A percentile compares a stretch with the other conserved stretches of the same genome.
Conservation (phyloP, 352 stramenopile genomes). For the Thalassiosira sp. region DNA sequence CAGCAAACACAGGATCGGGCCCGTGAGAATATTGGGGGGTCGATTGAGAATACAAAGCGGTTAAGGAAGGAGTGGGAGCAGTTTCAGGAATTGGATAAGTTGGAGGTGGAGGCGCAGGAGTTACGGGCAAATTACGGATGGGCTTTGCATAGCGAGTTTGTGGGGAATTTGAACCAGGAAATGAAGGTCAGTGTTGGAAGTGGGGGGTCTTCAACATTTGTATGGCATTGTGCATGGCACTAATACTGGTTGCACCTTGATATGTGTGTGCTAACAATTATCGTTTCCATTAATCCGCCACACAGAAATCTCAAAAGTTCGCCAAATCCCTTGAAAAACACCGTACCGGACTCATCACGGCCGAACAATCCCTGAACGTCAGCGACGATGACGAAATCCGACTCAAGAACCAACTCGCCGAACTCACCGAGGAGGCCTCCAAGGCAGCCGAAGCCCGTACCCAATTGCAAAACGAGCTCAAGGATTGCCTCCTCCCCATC, state of each 20-base stretch:
- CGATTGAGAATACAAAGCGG: constrained; percentile 48
- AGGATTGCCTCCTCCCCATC: constrained; percentile 47
- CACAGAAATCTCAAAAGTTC: constrained; percentile 43
- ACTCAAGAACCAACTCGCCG: constrained; percentile 31
- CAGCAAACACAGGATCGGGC: constrained; percentile 78
- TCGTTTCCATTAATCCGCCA: too few species aligned
- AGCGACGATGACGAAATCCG: constrained; percentile 56
- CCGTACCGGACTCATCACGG: constrained; percentile 52
- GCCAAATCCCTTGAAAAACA: constrained; percentile 59
- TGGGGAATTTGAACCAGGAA: constrained; percentile 38
- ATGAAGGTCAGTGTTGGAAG: constrained; percentile 39
- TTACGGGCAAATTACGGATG: constrained; percentile 52
- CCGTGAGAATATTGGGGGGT: constrained; percentile 28
- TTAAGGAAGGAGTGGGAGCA: constrained; percentile 70
- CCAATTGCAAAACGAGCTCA: constrained; percentile 66
- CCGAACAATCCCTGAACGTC: constrained; percentile 52
- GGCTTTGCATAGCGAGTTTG: constrained; percentile 52
- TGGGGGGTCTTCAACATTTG: too few species aligned
- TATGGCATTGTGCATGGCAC: too few species aligned
- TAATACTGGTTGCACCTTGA: too few species aligned
- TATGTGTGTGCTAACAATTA: too few species aligned
- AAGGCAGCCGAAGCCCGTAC: constrained; percentile 45
- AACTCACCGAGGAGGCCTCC: constrained; percentile 41
- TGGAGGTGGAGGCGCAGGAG: constrained; percentile 61
- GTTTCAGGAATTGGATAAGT: constrained; percentile 72